Conservation (phyloP, 1,284 basidiomycete genomes). For the Somion occarium region DNA sequence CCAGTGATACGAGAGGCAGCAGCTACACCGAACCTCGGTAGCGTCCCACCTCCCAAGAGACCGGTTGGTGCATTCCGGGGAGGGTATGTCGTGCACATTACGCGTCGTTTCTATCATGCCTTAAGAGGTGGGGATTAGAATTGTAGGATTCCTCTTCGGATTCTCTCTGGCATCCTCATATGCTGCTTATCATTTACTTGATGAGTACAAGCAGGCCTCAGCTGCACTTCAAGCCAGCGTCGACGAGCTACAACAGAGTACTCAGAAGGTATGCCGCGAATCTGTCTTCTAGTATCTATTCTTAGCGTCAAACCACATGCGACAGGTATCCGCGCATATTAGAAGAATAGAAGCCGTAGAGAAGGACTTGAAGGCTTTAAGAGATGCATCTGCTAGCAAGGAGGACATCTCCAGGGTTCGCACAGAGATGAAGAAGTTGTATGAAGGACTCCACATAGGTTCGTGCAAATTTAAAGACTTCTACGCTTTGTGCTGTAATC, state of each 20-base stretch:
- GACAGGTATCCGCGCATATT: constrained; percentile 79
- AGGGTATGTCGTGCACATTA: constrained; percentile 43
- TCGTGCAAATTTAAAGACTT: constrained; percentile 21
- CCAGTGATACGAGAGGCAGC: constrained; percentile 39
- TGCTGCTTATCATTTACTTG: constrained; percentile 83
- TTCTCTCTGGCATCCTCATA: constrained; percentile 83
- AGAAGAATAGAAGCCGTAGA: constrained; percentile 84
- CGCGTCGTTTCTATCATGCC: not conserved
- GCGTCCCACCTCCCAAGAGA: constrained; percentile 59
- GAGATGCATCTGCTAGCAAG: constrained; percentile 63
- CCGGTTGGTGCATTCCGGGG: constrained; percentile 84
- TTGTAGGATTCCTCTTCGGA: constrained; percentile 86
- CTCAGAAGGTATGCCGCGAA: constrained; percentile 57
- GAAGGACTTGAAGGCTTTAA: constrained; percentile 78
- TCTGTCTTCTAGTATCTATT: not conserved
- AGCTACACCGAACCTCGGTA: constrained; percentile 46
- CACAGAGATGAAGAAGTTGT: constrained; percentile 81
- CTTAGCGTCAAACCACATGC: not conserved
- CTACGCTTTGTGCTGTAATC: constrained; percentile 2
- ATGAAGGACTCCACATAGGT: constrained; percentile 78
- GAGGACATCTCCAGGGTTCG: constrained; percentile 75
- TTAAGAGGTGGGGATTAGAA: constrained; percentile 36
- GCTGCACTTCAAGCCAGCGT: constrained; percentile 82
- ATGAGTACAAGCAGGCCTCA: constrained; percentile 87
- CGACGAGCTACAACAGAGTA: constrained; percentile 80